phyloP scores from a whole-genome alignment of 2,329 filamentous ascomycete genomes.

The Phoma sp. region DNA sequence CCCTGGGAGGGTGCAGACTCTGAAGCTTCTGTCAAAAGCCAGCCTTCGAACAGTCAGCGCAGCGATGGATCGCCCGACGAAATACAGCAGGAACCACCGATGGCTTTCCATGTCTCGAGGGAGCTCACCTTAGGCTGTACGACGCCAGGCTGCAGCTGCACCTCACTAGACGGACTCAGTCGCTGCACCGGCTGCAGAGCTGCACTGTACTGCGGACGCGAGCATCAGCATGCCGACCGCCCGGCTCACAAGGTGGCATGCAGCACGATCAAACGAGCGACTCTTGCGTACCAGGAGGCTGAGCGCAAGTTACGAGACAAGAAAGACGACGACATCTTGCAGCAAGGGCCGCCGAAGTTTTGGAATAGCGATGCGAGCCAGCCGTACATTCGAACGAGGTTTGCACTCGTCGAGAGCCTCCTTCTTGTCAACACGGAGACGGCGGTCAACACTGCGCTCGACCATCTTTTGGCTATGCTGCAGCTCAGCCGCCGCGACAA shows the following conservation, averaged over 20 bases:
- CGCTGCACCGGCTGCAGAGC: slow-evolving; percentile 54
- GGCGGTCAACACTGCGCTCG: slow-evolving; percentile 46
- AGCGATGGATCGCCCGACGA: neutral
- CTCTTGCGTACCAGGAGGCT: slow-evolving; percentile 39
- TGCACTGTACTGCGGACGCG: slow-evolving; percentile 54
- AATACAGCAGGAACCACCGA: neutral
- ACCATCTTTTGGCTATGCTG: slow-evolving; percentile 52
- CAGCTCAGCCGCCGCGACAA: slow-evolving; percentile 55
- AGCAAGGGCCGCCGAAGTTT: neutral
- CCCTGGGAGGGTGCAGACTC: neutral
- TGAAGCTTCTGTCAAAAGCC: neutral
- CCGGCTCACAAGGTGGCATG: slow-evolving; percentile 52
- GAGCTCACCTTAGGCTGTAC: neutral
- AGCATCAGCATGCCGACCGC: slow-evolving; percentile 48
- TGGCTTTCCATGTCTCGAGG: neutral
- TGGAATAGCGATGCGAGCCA: neutral
- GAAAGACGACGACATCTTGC: neutral
- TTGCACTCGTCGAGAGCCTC: neutral
- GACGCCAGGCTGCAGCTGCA: neutral
- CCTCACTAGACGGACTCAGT: slow-evolving; percentile 25
- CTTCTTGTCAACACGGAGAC: slow-evolving; percentile 30
- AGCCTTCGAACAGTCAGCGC: neutral
- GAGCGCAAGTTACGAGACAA: neutral
- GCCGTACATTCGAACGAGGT: slow-evolving; percentile 3
- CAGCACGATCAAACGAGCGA: slow-evolving; percentile 44